These are phyloP conservation scores for Calycina marina DNA, from an alignment of 2,329 filamentous ascomycete species.

Conservation along the genomic window DNA sequence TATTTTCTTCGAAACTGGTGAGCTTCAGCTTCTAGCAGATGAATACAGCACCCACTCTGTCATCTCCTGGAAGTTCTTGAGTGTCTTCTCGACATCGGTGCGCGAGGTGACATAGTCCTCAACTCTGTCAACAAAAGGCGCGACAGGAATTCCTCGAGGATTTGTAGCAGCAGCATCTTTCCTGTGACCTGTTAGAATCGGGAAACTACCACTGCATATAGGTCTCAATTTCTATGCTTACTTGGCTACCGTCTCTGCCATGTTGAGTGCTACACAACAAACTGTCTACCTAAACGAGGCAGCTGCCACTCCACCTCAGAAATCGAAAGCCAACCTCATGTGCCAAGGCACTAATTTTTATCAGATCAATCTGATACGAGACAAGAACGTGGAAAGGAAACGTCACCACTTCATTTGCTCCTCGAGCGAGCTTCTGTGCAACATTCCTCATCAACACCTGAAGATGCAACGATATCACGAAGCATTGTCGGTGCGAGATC, in stretches of 20 bases:
- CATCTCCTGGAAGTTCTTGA: constrained; percentile 84
- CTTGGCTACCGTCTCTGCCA: constrained; percentile 19
- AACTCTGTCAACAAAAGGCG: constrained; percentile 76
- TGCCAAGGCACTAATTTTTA: no score
- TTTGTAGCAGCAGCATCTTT: constrained; percentile 49
- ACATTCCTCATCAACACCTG: no score
- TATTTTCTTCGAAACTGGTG: constrained; percentile 60
- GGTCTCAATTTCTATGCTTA: constrained; percentile 6
- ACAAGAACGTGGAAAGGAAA: no score
- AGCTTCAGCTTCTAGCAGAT: constrained; percentile 3
- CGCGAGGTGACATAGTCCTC: constrained; percentile 75
- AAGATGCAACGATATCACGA: no score
- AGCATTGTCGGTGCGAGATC: no score
- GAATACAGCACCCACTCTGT: constrained; percentile 50
- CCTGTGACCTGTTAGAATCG: constrained; percentile 12
- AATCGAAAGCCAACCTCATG: constrained; percentile 11
- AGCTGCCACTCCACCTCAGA: no score
- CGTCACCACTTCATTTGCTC: no score
- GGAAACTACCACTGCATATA: not conserved
- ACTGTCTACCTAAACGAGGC: not conserved
- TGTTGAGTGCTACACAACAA: constrained; percentile 5
- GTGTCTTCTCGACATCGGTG: constrained; percentile 63
- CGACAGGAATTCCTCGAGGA: constrained; percentile 68
- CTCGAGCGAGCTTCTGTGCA: no score
- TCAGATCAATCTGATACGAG: no score